These are phyloP conservation scores for Solanum chacoense DNA, from an alignment of 305 asterid species.

Conservation along the genomic window DNA sequence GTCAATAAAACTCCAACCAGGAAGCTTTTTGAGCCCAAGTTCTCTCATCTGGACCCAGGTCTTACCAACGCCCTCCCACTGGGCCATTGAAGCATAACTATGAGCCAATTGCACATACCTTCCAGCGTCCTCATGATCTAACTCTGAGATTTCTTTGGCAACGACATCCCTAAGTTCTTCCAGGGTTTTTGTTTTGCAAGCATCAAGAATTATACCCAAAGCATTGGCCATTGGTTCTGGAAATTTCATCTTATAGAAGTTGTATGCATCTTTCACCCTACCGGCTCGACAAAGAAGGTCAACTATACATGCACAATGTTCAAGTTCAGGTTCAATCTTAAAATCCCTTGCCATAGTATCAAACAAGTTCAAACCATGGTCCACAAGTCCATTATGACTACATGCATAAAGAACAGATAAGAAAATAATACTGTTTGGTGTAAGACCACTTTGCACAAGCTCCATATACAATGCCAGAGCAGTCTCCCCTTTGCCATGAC, in stretches of 20 bases:
- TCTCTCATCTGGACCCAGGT: slow-evolving; percentile 69
- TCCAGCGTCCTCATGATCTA: slow-evolving; percentile 55
- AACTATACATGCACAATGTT: slow-evolving; percentile 67
- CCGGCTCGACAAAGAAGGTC: slow-evolving; percentile 90
- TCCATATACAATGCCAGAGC: slow-evolving; percentile 52
- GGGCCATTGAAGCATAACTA: slow-evolving; percentile 56
- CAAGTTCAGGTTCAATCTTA: slow-evolving; percentile 48
- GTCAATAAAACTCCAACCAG: slow-evolving; percentile 81
- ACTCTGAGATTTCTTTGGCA: slow-evolving; percentile 40
- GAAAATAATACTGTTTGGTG: slow-evolving; percentile 52
- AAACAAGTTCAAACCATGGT: slow-evolving; percentile 48
- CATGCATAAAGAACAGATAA: slow-evolving; percentile 52
- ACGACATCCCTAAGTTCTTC: slow-evolving; percentile 35
- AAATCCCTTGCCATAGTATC: slow-evolving; percentile 55
- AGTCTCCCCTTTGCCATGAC: slow-evolving; percentile 58
- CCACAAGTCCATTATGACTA: slow-evolving; percentile 75
- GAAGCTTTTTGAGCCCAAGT: slow-evolving; percentile 59
- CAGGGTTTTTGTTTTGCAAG: slow-evolving; percentile 38
- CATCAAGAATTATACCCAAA: slow-evolving; percentile 68
- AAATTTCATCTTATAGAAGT: slow-evolving; percentile 47
- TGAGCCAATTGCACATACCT: slow-evolving; percentile 74
- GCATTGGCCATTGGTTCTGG: slow-evolving; percentile 44
- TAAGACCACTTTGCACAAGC: slow-evolving; percentile 30
- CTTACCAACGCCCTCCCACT: slow-evolving; percentile 75
- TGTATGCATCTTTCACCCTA: slow-evolving; percentile 58